Evolutionary conservation across 441 rosid genomes (phyloP).

Genomic region (Populus trichocarpa): DNA sequence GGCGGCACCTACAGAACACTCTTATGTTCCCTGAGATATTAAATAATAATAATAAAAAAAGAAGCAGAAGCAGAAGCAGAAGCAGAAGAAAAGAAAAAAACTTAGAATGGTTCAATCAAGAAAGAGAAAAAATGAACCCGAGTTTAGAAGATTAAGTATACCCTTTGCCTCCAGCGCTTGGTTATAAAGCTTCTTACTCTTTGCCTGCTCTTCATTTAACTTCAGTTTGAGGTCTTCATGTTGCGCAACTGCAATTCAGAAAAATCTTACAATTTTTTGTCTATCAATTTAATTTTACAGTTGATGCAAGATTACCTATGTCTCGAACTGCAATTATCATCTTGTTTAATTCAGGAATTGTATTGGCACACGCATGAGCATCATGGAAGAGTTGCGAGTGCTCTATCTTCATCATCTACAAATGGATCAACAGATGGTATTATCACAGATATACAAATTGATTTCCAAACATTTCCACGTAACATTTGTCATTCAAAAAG

Average conservation of each 20-base stretch:
- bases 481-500: slow-evolving; percentile 3
- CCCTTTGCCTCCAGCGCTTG: slow-evolving; percentile 79
- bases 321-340: slow-evolving; percentile 72
- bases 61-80: background rate
- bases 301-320: slow-evolving; percentile 45
- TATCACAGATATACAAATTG: slow-evolving; percentile 3
- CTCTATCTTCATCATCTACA: slow-evolving; percentile 68
- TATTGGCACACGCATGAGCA: slow-evolving; percentile 62
- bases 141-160: slow-evolving; percentile 1
- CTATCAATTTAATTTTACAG: background rate
- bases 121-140: no score
- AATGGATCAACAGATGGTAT: background rate
- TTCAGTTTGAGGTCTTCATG: slow-evolving; percentile 71
- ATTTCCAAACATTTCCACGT: slow-evolving; percentile 1
- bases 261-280: background rate
- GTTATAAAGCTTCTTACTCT: slow-evolving; percentile 74
- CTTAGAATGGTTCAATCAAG: background rate
- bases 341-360: slow-evolving; percentile 56
- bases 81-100: background rate
- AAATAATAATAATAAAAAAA: background rate
- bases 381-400: slow-evolving; percentile 61
- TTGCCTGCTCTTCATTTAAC: slow-evolving; percentile 61
- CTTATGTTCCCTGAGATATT: slow-evolving; percentile 58
- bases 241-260: slow-evolving; percentile 51
- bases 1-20: slow-evolving; percentile 85